Conservation (phyloP, 2,329 filamentous ascomycete species). For the Fusarium anthophilum region DNA sequence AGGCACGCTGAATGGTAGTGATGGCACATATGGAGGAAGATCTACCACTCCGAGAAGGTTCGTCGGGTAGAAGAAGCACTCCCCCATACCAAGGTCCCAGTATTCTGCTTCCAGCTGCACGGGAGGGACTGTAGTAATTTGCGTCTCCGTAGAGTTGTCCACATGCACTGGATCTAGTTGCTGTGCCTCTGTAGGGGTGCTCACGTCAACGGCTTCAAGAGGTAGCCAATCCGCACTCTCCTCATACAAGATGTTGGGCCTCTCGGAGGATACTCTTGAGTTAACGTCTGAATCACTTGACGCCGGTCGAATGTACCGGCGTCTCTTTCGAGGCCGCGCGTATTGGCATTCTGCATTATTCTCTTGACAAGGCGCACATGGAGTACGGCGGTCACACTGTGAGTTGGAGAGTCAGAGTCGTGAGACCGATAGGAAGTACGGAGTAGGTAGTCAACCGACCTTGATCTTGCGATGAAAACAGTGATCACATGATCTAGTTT, state of each 20-base stretch:
- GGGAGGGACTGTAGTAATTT: neutral
- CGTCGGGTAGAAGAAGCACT: neutral
- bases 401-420: neutral
- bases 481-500: neutral
- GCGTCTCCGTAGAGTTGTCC: neutral
- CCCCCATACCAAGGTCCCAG: neutral
- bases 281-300: neutral
- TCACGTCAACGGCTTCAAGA: neutral
- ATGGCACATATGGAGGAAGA: rapidly evolving
- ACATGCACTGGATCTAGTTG: rapidly evolving
- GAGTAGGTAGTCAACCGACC: neutral
- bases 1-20: neutral
- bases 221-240: neutral
- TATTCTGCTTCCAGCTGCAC: neutral
- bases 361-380: neutral
- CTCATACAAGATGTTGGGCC: too few species aligned
- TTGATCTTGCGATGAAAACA: neutral
- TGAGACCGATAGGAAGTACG: neutral
- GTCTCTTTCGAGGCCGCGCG: neutral
- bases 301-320: neutral
- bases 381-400: neutral
- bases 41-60: neutral
- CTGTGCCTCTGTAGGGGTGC: too few species aligned
- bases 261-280: neutral
- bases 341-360: neutral